Percentiles rank a stretch among this genome's conserved stretches.
phyloP scores from a whole-genome alignment of 169 alveolate genomes.

The Plasmodium gallinaceum region DNA sequence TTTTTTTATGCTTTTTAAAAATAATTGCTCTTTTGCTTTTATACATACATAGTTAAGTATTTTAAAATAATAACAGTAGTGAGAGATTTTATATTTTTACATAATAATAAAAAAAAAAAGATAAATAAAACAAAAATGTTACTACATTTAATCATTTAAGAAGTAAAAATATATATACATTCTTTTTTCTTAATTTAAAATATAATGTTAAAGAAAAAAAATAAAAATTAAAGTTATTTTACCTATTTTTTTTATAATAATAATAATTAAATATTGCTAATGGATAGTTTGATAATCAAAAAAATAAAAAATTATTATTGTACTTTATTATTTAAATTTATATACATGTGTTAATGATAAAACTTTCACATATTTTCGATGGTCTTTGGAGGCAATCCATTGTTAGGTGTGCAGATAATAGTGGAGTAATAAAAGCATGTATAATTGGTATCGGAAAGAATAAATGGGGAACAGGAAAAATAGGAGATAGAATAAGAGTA shows the following conservation, averaged over 20 bases:
- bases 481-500: conserved; percentile 87
- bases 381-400: conserved; percentile 87
- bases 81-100: too few relatives aligned
- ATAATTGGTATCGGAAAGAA: conserved; percentile 86
- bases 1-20: too few relatives aligned
- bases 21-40: too few relatives aligned
- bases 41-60: too few relatives aligned
- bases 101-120: too few relatives aligned
- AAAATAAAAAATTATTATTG: background rate
- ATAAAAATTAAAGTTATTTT: too few relatives aligned
- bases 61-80: too few relatives aligned
- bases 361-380: conserved; percentile 49
- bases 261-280: background rate
- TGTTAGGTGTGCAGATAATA: conserved; percentile 85
- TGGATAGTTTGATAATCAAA: background rate
- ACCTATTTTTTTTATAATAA: background rate
- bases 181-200: too few relatives aligned
- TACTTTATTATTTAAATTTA: conserved; percentile 28
- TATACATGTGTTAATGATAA: conserved; percentile 17
- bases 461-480: conserved; percentile 87
- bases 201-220: too few relatives aligned
- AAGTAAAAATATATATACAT: too few relatives aligned
- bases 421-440: conserved; percentile 88
- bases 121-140: too few relatives aligned
- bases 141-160: too few relatives aligned